Evolutionary conservation across 2,329 filamentous ascomycete species (phyloP), one percentile per base, ranked within the genome.

Genomic region (Beauveria rudraprayagi): DNA sequence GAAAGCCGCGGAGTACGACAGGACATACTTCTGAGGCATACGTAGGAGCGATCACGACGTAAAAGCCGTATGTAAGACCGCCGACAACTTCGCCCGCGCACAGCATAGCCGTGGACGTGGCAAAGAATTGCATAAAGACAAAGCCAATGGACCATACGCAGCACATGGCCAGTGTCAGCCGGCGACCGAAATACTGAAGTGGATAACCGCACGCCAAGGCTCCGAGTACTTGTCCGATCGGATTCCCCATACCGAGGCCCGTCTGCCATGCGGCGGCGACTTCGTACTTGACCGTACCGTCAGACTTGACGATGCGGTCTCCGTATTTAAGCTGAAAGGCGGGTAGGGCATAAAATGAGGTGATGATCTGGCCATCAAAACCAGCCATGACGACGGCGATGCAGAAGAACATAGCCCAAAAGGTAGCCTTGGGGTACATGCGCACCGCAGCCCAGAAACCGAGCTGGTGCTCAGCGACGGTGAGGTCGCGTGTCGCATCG

Each of bases 121-220:
- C 82, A 66, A 86, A 87, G 73, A 86, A 86, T 64, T 86, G 83
- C 60, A 86, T 79, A 68, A 86, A 86, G 61, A 87, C 78, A 46
- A 85, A 79, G 1, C 72, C 76, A 14, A 77, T 76, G 2, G 80
- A 82, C 62, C 79, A 67, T 10, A 70, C 61, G 26, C 80, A 74
- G 63, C 78, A 81, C 5, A 68, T 67, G 60, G 73, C 76, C 46
- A 80, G 77, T 0, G 78, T 80, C 67, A 68, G 68, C 62, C 76
- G 78, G 34, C 78, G 74, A 14, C 79, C 79, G 54, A 75, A 78
- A 41, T 67, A 56, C 60, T 80, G 76, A 41, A 69, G 60, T 5
- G 68, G 68, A 48, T 67, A 68, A 10, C 71, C 63, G 52, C 66
- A 65, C 11, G 64, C 65, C 41, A 69, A 61, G 22, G 79, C 71